Base-by-base conservation (phyloP, 805 yeast genomes). In the Candida ascalaphidarum region DNA sequence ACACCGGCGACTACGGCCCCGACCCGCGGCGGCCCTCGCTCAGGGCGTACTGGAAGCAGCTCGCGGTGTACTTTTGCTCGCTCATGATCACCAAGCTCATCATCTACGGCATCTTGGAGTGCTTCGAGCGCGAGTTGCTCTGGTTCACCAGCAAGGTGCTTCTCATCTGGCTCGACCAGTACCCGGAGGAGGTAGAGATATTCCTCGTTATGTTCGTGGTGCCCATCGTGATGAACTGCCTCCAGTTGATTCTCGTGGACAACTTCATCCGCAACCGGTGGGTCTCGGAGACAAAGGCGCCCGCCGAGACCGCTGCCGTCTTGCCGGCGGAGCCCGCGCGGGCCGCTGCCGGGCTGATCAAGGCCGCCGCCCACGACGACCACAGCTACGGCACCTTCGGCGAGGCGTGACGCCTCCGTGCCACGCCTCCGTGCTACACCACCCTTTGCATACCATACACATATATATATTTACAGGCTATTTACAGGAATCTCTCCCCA, bases 161-260 rank as follows among this genome's bases (percentile, higher is more conserved):
- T 19, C 59, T 89, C 15, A 73, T 82, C n/a, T 82, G 95, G 92
- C 72, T 92, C 4, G 78, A 80, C 42, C 72, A 71, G 29, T 76
- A 77, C 51, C 92, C 94, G 3, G 75, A 80, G 36, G 65, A 63
- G 35, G 37, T 85, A 21, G 95, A 92, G 50, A 83, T 89, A 11
- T 77, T 81, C 22, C 70, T 89, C 35, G 95, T 92, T 15, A 80
- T 89, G 77, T 72, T 92, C 47, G 70, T 82, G 7, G 80, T 81
- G 39, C 94, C 94, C 2, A 61, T 81, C 5, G 49, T 79, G 34
- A 66, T 82, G 69, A 82, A 82, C 48, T 70, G 81, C 36, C 67
- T 82, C 52, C 94, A 82, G 49, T 74, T 78, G 40, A 65, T 77
- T 25, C 68, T 81, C 37, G 71, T 81, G 22, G 94, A 82, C 45